Conservation (phyloP, 805 yeast species). For the Trichomonascus vanleenenianus region DNA sequence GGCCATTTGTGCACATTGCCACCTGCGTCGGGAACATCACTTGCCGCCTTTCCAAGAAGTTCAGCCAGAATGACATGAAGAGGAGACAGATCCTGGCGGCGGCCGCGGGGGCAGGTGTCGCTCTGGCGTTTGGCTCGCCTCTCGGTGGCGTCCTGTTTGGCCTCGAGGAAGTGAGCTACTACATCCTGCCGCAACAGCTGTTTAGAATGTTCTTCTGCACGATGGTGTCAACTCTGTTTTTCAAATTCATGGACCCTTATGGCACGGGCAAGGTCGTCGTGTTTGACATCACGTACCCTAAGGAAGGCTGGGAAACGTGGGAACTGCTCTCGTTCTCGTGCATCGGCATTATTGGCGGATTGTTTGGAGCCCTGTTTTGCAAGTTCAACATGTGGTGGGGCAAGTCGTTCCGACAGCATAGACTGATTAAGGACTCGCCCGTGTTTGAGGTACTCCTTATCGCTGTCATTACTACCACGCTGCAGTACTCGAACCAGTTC, state of each 20-base stretch:
- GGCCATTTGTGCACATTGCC: slow-evolving; percentile 55
- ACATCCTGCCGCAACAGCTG: slow-evolving; percentile 45
- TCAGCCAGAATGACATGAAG: slow-evolving; percentile 40
- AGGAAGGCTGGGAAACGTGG: slow-evolving; percentile 42
- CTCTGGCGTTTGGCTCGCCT: slow-evolving; percentile 54
- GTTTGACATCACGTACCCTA: slow-evolving; percentile 42
- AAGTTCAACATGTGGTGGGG: slow-evolving; percentile 40
- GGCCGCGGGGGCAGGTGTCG: slow-evolving; percentile 51
- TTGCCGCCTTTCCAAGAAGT: slow-evolving; percentile 40
- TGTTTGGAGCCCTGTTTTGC: slow-evolving; percentile 45
- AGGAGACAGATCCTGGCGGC: slow-evolving; percentile 49
- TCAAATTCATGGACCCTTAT: slow-evolving; percentile 48
- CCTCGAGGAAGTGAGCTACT: slow-evolving; percentile 49
- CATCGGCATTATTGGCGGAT: slow-evolving; percentile 47
- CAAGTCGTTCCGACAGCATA: slow-evolving; percentile 29
- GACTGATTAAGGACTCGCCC: slow-evolving; percentile 33
- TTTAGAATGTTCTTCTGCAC: slow-evolving; percentile 52
- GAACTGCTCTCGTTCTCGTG: slow-evolving; percentile 40
- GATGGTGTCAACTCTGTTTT: slow-evolving; percentile 42
- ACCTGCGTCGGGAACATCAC: slow-evolving; percentile 50
- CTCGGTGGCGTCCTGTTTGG: slow-evolving; percentile 51
- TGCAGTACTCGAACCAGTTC: slow-evolving; percentile 43
- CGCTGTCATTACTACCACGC: slow-evolving; percentile 38
- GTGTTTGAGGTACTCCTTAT: slow-evolving; percentile 39
- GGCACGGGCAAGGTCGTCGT: slow-evolving; percentile 53